Evolutionary conservation across 2,329 filamentous ascomycete species (phyloP), one percentile per base, ranked within the genome.

Genomic region (Grosmannia serpens): DNA sequence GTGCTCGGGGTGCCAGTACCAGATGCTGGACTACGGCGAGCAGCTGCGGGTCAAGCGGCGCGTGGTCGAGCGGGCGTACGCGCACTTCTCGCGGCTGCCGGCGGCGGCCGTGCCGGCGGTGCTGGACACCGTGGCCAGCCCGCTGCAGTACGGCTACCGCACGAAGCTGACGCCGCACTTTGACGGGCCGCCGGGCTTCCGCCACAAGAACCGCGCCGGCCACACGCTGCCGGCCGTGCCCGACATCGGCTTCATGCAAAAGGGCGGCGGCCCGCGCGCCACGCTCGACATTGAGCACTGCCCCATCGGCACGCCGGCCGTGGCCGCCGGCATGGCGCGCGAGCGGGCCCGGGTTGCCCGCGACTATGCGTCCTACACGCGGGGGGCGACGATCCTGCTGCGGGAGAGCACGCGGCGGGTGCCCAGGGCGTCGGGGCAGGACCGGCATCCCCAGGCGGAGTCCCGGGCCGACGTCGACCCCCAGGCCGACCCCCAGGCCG

Each of bases 111-210:
- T 97, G 1, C 94, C 94, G 2, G 68, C 80, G 3, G 81, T 97
- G 58, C 81, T 79, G 55, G 88, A 95, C 63, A 99, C 94, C 10
- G 91, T 96, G 66, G 88, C 88, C 53, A 95, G 89, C 49, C 94
- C 94, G 2, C 73, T 96, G 62, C 86, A 95, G 72, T 97, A 95
- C 71, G 88, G 87, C 59, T 99, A 99, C 76, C 84, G 94, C 57
- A 99, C 94, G 24, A 99, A 99, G 74, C 80, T 99, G 64, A 99
- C 94, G 22, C 94, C 94, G 31, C 94, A 99, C 72, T 99, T 97
- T 69, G 88, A 95, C 68, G 88, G 84, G 0, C 89, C 91, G 1
- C 82, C 83, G 6, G 62, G 60, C 1, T 60, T 60, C 56, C 77
- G 80, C 60, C 75, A 77, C 60, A 78, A 78, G 67, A 77, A 78